Percentiles rank a stretch among this genome's conserved stretches.
Evolutionary conservation across 1,139 yeast genomes (phyloP).

Genomic region (Scheffersomyces segobiensis): DNA sequence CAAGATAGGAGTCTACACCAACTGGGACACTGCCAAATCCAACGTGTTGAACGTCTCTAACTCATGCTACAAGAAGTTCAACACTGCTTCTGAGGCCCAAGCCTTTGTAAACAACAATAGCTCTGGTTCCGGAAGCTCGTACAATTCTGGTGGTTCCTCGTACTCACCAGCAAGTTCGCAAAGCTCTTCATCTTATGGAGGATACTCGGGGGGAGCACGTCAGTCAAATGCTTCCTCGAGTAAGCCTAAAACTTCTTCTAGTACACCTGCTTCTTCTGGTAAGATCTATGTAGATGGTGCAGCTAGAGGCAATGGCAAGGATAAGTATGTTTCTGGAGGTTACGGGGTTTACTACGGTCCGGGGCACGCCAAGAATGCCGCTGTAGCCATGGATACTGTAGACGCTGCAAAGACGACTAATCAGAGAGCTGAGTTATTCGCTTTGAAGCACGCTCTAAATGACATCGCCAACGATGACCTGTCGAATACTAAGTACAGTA

Average conservation of each 20-base stretch:
- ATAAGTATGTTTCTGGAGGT: slow-evolving; percentile 52
- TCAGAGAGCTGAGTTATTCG: slow-evolving; percentile 78
- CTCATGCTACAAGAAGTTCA: slow-evolving; percentile 58
- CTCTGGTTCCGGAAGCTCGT: not conserved
- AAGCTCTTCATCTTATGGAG: not conserved
- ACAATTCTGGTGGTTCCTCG: not conserved
- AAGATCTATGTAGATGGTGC: slow-evolving; percentile 74
- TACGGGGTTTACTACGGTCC: slow-evolving; percentile 73
- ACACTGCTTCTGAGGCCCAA: slow-evolving; percentile 44
- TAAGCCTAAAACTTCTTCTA: not conserved
- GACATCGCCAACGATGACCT: slow-evolving; percentile 27
- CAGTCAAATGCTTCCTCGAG: not conserved
- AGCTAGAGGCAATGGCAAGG: slow-evolving; percentile 52
- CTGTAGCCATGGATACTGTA: slow-evolving; percentile 46
- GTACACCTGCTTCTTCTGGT: not conserved
- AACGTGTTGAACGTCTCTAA: slow-evolving; percentile 55
- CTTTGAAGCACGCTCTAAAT: slow-evolving; percentile 57
- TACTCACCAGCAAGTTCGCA: not conserved
- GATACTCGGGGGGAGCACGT: not conserved
- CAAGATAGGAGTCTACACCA: slow-evolving; percentile 47
- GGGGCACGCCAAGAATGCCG: slow-evolving; percentile 52
- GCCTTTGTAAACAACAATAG: slow-evolving; percentile 18
- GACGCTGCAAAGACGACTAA: slow-evolving; percentile 32
- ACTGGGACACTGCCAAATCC: slow-evolving; percentile 51
- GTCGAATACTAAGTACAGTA: slow-evolving; percentile 21